A percentile compares a stretch with the other conserved stretches of the same genome.
phyloP scores from a whole-genome alignment of 2,329 filamentous ascomycete species.

The Colletotrichum sp. region DNA sequence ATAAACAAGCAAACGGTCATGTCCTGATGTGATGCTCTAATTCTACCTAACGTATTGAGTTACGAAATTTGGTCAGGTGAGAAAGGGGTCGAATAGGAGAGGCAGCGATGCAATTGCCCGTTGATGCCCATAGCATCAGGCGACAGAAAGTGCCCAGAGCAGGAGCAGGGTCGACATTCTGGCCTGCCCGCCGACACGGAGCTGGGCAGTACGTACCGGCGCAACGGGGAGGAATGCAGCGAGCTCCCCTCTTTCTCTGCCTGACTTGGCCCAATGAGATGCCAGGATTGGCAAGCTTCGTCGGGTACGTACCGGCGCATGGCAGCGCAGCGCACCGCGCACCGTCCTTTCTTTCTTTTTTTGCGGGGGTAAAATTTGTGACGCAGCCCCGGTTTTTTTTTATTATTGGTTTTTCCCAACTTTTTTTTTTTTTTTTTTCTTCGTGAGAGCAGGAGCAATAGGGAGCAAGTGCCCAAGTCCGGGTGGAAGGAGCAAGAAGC shows the following conservation, averaged over 20 bases:
- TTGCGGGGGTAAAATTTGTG: slow-evolving; percentile 26
- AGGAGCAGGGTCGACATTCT: not conserved
- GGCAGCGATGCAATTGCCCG: not conserved
- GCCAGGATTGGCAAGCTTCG: not conserved
- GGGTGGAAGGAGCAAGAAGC: not conserved
- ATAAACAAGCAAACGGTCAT: not conserved
- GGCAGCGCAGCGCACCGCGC: not conserved
- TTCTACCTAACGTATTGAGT: not conserved
- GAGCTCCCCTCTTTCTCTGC: not conserved
- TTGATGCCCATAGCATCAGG: not conserved
- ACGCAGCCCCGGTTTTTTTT: slow-evolving; percentile 21
- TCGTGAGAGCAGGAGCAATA: not conserved
- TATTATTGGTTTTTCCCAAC: slow-evolving; percentile 11
- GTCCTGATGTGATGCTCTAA: not conserved
- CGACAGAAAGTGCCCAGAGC: not conserved
- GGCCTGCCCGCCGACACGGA: not conserved
- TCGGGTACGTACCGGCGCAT: not conserved
- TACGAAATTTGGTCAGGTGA: not conserved
- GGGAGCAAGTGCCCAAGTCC: not conserved
- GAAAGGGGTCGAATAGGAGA: not conserved
- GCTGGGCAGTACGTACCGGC: not conserved
- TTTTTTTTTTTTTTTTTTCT: not conserved
- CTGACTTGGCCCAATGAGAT: not conserved
- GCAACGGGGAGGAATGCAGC: not conserved
- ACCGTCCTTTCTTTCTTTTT: slow-evolving; percentile 1